Evolutionary conservation across 208 protist species (phyloP), one percentile per base, ranked within the genome.

Genomic region (Crithidia brevicula): DNA sequence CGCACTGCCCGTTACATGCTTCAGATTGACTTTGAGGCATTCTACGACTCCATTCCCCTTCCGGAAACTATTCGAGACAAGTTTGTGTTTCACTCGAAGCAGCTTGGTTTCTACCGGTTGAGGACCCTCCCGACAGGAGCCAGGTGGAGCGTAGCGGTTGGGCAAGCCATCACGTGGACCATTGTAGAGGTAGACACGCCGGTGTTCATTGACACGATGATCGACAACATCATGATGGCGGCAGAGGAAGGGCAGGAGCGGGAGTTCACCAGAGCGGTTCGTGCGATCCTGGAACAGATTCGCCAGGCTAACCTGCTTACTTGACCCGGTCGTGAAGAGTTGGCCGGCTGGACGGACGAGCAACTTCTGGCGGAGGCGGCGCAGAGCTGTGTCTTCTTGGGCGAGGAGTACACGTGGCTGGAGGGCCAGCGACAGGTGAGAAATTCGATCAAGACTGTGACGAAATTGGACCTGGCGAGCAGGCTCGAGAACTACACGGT

Each of bases 351-450:
- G 56, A 23, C 15, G 9, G 72, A 72, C 38, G 50, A 27, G 27
- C 25, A 46, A 13, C 28, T 65, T 13, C 23, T 65, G 6, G 15
- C 9, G 30, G 11, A 52, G 22, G 64, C 56, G n/a, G 10, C 16
- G 4, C 18, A 52, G 13, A 23, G 33, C 0, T 30, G 38, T 25
- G 43, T 20, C 3, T 67, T 72, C 43, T 42, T 77, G n/a, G 71
- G 71, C 16, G 40, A 77, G 46, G 53, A 71, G 54, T 63, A 45
- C 30, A 22, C 15, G 38, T 77, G 36, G 71, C 47, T 20, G 16
- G 64, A 40, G 18, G 20, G n/a, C 4, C 38, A 72, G 28, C 66
- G 72, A 20, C 18, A 58, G 13, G 66, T 68, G 22, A 30, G 58
- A 0, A 63, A 68, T 51, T 73, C 65, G 16, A 28, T 22, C 50